Conservation (phyloP, 176 grass and related monocot genomes). For the Aegilops speltoides region DNA sequence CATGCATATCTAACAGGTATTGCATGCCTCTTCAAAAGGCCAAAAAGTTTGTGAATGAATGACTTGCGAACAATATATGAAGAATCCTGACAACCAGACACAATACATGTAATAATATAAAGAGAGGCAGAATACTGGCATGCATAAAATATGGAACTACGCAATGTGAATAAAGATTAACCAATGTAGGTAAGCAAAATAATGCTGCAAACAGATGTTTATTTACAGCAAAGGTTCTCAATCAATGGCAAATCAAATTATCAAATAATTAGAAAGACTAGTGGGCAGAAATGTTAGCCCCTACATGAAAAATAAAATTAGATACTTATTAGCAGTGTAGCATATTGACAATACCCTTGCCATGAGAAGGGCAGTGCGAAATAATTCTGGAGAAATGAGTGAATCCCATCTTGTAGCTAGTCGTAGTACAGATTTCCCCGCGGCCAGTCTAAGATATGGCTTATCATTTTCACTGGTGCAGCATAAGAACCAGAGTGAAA, state of each 20-base stretch:
- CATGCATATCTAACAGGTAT: conserved; percentile 88
- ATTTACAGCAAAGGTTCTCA: neutral
- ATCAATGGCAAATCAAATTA: conserved; percentile 17
- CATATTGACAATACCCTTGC: conserved; percentile 58
- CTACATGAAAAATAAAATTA: conserved; percentile 17
- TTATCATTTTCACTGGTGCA: conserved; percentile 67
- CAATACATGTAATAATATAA: neutral
- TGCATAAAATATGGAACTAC: conserved; percentile 22
- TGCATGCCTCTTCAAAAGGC: conserved; percentile 56
- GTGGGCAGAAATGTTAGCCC: conserved; percentile 4
- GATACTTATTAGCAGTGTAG: conserved; percentile 34
- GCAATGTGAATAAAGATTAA: conserved; percentile 10
- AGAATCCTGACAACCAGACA: conserved; percentile 60
- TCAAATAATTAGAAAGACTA: conserved; percentile 17
- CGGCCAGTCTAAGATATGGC: conserved; percentile 67
- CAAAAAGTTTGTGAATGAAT: conserved; percentile 72
- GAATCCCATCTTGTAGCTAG: conserved; percentile 88
- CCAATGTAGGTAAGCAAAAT: neutral
- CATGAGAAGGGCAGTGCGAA: conserved; percentile 64
- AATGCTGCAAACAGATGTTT: conserved; percentile 18
- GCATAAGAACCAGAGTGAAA: conserved; percentile 22
- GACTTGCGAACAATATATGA: conserved; percentile 71
- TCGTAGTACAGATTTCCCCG: conserved; percentile 74
- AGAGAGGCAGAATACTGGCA: conserved; percentile 19
- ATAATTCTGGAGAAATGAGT: conserved; percentile 73